Evolutionary conservation across 768 basidiomycete species (phyloP).

Genomic region (Tulasnella sp.): DNA sequence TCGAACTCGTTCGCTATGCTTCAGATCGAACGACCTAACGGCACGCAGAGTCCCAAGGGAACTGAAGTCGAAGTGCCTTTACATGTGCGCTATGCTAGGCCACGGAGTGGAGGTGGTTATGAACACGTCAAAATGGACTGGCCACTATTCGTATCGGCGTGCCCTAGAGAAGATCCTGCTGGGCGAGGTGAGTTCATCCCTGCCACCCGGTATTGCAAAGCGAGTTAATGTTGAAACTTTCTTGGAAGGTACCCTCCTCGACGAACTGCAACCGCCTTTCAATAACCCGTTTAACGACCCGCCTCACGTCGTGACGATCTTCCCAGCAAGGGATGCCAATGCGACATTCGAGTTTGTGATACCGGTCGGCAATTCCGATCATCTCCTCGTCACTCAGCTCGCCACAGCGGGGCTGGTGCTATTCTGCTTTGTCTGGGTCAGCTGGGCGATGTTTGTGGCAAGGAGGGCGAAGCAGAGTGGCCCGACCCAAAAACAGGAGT

Average conservation of each 20-base stretch:
- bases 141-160: conserved; percentile 16
- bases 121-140: conserved; percentile 10
- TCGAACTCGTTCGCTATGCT: conserved; percentile 31
- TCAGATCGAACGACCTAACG: conserved; percentile 24
- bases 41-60: neutral
- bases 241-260: neutral
- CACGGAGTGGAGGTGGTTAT: conserved; percentile 20
- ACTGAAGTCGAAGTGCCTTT: conserved; percentile 35
- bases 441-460: neutral
- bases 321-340: conserved; percentile 29
- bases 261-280: conserved; percentile 10
- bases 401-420: conserved; percentile 33
- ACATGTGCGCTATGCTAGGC: conserved; percentile 40
- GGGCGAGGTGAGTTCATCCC: neutral
- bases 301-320: conserved; percentile 32
- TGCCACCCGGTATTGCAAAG: neutral
- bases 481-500: neutral
- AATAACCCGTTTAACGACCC: conserved; percentile 27
- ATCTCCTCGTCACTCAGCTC: conserved; percentile 33
- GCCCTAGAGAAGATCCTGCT: neutral
- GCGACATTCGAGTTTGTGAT: conserved; percentile 24
- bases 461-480: neutral
- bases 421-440: conserved; percentile 20
- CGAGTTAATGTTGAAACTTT: neutral
- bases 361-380: conserved; percentile 32